Percentiles rank a stretch among this genome's conserved stretches.
These are phyloP conservation scores for Erodium maritimum DNA, from an alignment of 345 rosid species.

Conservation along the genomic window DNA sequence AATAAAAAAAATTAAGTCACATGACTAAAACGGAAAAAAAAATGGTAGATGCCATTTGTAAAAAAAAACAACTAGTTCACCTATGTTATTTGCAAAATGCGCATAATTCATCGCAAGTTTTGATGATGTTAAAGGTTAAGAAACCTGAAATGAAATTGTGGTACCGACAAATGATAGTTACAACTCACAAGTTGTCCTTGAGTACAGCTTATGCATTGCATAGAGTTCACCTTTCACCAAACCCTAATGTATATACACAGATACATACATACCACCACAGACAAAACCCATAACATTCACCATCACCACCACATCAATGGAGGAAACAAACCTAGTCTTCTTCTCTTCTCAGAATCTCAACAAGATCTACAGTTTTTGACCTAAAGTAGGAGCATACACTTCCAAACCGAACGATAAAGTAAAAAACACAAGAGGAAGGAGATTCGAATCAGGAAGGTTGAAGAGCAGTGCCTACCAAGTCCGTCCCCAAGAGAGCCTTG, in stretches of 20 bases:
- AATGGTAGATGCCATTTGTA: too few species aligned
- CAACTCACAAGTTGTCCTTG: not conserved
- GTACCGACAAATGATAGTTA: too few species aligned
- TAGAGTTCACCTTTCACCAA: not conserved
- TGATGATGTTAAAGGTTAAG: too few species aligned
- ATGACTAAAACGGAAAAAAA: too few species aligned
- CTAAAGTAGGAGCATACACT: too few species aligned
- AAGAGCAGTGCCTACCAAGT: conserved; percentile 16
- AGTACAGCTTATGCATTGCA: not conserved
- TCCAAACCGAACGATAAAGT: too few species aligned
- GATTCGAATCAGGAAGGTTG: not conserved
- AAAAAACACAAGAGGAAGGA: too few species aligned
- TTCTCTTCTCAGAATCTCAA: not conserved
- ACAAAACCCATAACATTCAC: not conserved
- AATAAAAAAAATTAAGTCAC: too few species aligned
- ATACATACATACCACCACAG: not conserved
- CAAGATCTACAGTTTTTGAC: not conserved
- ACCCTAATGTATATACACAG: not conserved
- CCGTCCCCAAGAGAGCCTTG: conserved; percentile 28
- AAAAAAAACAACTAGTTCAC: too few species aligned
- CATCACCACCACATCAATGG: not conserved
- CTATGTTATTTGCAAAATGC: too few species aligned
- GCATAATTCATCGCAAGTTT: too few species aligned
- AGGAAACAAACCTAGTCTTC: not conserved
- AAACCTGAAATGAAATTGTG: too few species aligned